Conservation (phyloP, 164 flowering plant species). For the Stephania yunnanensis region DNA sequence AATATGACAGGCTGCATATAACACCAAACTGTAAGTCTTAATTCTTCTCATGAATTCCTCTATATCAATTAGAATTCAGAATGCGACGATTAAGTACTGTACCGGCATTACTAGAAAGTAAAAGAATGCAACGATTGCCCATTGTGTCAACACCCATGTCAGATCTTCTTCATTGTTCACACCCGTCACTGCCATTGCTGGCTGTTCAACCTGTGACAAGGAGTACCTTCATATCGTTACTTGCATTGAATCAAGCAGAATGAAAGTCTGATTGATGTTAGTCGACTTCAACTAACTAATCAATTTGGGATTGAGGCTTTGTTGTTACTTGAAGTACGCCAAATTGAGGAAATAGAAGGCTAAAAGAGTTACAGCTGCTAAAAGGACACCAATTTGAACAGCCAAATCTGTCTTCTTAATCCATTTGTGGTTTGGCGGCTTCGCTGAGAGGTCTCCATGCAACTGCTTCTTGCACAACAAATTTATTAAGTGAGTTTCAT, state of each 20-base stretch:
- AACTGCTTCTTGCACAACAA: slow-evolving; percentile 9
- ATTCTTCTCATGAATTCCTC: background rate
- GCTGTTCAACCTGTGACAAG: slow-evolving; percentile 49
- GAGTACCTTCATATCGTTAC: background rate
- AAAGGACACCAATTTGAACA: slow-evolving; percentile 45
- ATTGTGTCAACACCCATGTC: slow-evolving; percentile 32
- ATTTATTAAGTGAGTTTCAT: background rate
- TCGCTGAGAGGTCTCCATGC: background rate
- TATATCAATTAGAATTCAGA: no score
- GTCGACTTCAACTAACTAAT: no score
- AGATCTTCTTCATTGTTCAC: slow-evolving; percentile 51
- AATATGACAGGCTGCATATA: slow-evolving; percentile 67
- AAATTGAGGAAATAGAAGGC: background rate
- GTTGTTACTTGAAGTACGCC: no score
- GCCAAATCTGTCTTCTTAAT: slow-evolving; percentile 30
- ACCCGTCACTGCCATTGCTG: slow-evolving; percentile 75
- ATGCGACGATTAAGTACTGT: slow-evolving; percentile 15
- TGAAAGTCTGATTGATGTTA: no score
- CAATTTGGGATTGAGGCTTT: no score
- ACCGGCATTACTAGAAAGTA: slow-evolving; percentile 73
- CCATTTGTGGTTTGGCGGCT: slow-evolving; percentile 12
- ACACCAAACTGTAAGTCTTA: background rate
- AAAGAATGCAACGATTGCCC: slow-evolving; percentile 44
- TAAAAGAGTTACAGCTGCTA: slow-evolving; percentile 42
- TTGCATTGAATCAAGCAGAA: background rate